These are phyloP conservation scores for Cryptococcus sp. DNA, from an alignment of 1,284 basidiomycete genomes.

Conservation along the genomic window DNA sequence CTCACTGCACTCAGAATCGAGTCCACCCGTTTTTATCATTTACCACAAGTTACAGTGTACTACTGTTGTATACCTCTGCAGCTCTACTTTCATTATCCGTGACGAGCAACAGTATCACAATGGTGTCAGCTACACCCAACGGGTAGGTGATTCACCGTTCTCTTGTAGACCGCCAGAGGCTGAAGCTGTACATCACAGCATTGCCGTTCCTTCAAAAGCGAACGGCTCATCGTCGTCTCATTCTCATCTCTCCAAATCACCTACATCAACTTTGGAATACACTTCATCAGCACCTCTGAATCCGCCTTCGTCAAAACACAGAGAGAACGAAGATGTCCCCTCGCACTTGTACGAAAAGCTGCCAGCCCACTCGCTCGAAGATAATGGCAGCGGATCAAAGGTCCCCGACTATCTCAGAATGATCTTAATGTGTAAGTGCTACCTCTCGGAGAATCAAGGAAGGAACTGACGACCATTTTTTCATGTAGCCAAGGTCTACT, in stretches of 20 bases:
- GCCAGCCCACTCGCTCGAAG: conserved; percentile 45
- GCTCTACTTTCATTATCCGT: not conserved
- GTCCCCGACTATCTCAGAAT: conserved; percentile 92
- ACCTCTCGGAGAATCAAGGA: not conserved
- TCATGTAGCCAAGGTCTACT: conserved; percentile 83
- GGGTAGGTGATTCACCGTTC: conserved; percentile 1
- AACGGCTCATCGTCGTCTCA: conserved; percentile 11
- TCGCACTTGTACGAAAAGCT: conserved; percentile 50
- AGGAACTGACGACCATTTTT: not conserved
- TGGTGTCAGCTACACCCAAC: conserved; percentile 1
- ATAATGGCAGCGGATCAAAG: conserved; percentile 27
- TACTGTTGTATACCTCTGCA: not conserved
- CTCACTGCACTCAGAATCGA: not conserved
- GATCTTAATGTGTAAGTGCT: conserved; percentile 69
- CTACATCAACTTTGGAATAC: conserved; percentile 44
- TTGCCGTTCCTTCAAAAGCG: conserved; percentile 10
- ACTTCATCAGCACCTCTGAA: conserved; percentile 50
- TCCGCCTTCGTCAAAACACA: conserved; percentile 34
- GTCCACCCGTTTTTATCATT: not conserved
- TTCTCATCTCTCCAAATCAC: conserved; percentile 17
- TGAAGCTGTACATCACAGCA: not conserved
- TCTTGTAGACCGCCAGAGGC: not conserved
- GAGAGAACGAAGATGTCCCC: conserved; percentile 44
- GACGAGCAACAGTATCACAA: not conserved
- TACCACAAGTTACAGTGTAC: not conserved